Evolutionary conservation across 2,329 filamentous ascomycete species (phyloP), one percentile per base, ranked within the genome.

Genomic region (Blumeria graminis): DNA sequence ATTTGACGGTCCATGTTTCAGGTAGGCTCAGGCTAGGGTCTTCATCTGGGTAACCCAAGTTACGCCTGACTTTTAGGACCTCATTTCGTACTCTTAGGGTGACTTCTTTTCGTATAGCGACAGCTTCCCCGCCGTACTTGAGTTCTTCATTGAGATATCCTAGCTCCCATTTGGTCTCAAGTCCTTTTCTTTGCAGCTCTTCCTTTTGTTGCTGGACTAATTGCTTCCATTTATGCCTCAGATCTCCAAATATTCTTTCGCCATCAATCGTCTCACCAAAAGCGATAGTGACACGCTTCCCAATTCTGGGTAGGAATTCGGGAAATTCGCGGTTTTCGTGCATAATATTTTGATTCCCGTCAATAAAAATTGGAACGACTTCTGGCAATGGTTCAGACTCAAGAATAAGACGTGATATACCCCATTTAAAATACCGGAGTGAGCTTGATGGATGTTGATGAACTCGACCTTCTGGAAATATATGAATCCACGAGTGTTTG

Each of bases 341-440:
- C 90, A 96, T 95, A 62, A 94, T 74, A 58, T 83, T 71, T 66
- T 95, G 84, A 14, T 85, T 84, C 33, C 92, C 92, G 64, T 95
- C 86, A 54, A 96, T 82, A 74, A 93, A 98, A 70, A 98, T 90
- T 46, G 92, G 88, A 38, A 98, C 77, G 18, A 98, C 77, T 62
- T 93, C 86, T 0, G 92, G 92, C 60, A 85, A 81, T 3, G 87
- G 86, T 53, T 90, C 84, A 51, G 83, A 79, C 69, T 98, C 92
- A 51, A 98, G 78, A 57, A 98, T 92, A 57, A 96, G 75, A 1
- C 92, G 80, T 6, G 90, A 87, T 1, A 96, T 75, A 0, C 92
- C 92, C 92, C 92, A 98, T 72, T 94, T 95, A 77, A 96, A 96
- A 71, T 98, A 98, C 34, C 92, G 84, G 74, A 96, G 82, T 7